phyloP scores from a whole-genome alignment of 768 basidiomycete species.

The Candolleomyces aberdarensis region DNA sequence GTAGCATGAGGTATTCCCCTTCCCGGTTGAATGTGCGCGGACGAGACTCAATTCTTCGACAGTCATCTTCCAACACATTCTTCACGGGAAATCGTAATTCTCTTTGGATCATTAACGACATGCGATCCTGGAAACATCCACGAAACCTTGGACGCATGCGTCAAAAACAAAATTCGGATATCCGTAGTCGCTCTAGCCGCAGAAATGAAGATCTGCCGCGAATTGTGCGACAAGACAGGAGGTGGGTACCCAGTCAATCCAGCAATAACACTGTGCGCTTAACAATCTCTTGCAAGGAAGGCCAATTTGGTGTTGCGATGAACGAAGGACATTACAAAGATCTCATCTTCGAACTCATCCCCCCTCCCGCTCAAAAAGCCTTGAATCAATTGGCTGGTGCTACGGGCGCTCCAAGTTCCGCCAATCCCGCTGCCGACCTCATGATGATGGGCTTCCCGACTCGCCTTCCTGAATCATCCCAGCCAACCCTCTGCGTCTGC shows the following conservation, averaged over 20 bases:
- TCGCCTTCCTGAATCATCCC: constrained; percentile 78
- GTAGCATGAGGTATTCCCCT: constrained; percentile 74
- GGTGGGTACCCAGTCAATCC: constrained; percentile 48
- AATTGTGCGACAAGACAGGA: constrained; percentile 87
- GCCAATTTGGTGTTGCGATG: constrained; percentile 93
- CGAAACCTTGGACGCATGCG: constrained; percentile 84
- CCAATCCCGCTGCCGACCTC: constrained; percentile 76
- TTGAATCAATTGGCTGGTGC: constrained; percentile 43
- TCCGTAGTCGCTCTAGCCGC: constrained; percentile 93
- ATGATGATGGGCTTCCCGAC: constrained; percentile 99
- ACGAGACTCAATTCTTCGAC: constrained; percentile 8
- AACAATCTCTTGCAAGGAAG: constrained; percentile 30
- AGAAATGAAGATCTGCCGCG: constrained; percentile 97
- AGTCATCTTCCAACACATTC: constrained; percentile 98
- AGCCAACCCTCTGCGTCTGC: constrained; percentile 86
- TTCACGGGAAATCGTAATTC: constrained; percentile 89
- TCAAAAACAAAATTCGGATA: constrained; percentile 82
- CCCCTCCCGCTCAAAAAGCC: constrained; percentile 83
- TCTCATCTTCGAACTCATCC: constrained; percentile 90
- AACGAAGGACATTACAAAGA: constrained; percentile 98
- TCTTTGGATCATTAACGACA: constrained; percentile 94
- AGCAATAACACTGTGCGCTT: neutral
- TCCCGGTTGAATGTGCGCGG: too few relatives aligned
- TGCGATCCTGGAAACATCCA: constrained; percentile 98
- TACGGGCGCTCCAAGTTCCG: constrained; percentile 26